Evolutionary conservation across 306 rosid species (phyloP), one percentile per base, ranked within the genome.

Genomic region (Clitoria ternatea): DNA sequence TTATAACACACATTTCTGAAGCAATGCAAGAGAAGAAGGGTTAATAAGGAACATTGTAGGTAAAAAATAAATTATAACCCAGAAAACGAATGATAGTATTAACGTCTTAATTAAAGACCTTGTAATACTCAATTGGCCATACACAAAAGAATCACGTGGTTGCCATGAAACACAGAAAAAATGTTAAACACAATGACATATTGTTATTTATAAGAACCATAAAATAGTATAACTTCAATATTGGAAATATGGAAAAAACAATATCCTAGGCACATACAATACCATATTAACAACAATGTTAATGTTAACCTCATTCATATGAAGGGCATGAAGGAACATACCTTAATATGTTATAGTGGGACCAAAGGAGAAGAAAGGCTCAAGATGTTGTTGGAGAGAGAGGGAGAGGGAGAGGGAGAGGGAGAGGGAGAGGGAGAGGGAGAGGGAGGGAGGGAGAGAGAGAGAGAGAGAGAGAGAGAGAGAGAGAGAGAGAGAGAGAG

Each of bases 311-410:
- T 40, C 1, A 40, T 20, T 33, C 2, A 5, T n/a, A 69, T 15
- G 71, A 62, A 40, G 59, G 68, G 24, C 39, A 36, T 35, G 48
- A 6, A 7, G 18, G 18, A 27, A 6, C 66, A 33, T 82, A 85
- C 93, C 86, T 82, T 72, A 72, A 81, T 19, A 72, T 35, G 75
- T 61, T 81, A 57, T 67, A 65, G 43, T 36, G 49, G 48, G 61
- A 49, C 39, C 64, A 42, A 72, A 69, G 78, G 44, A 37, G 75
- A 69, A 69, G 71, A 11, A 29, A 50, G 70, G 77, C 69, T 50
- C 17, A 27, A 66, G 82, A 77, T 61, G 76, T 33, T 57, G 30
- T 18, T 73, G 55, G 48, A 37, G 47, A 52, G 44, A 70, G 44
- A 62, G 37, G 54, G 27, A 57, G 26, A 40, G 5, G 65, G 65